Evolutionary conservation across 2,329 filamentous ascomycete genomes (phyloP), one percentile per base, ranked within the genome.

Genomic region (Magnaporthiopsis rhizophila): DNA sequence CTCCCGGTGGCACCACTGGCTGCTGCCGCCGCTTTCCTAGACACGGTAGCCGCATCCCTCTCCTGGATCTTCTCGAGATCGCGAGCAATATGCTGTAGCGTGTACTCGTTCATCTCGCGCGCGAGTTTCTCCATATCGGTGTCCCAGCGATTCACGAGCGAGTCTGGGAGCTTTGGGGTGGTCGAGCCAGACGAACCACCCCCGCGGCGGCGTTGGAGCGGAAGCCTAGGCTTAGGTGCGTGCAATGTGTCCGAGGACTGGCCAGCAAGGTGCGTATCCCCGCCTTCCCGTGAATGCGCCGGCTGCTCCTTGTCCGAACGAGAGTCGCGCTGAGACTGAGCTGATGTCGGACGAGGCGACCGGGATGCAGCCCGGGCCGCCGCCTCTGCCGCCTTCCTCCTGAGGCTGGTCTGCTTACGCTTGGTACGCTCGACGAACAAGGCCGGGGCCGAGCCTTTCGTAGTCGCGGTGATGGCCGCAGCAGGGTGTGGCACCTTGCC

Each of bases 41-140:
- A 50, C 24, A 68, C 67, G 76, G 38, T 28, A 12, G 61, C 61
- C 26, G 45, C 61, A 30, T 62, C 50, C 18, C 45, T 38, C 59
- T 78, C 73, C 59, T 84, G 78, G 68, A 80, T 78, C 26, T 73
- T 77, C 56, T 80, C 76, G 6, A 86, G 72, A 66, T 82, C 84
- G 26, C 80, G 78, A 1, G 80, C 81, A 45, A 88, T 86, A 66
- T 87, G 80, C 68, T 81, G 77, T 67, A 88, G 74, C 0, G 85
- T 83, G 76, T 83, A 88, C 38, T 78, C 75, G 69, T 86, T 80
- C 83, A 86, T 86, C 45, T 83, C 81, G 7, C 78, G 78, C 2
- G 81, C 75, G 50, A 86, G 77, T 66, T 79, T 76, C 57, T 81
- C 78, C 75, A 83, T 79, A 58, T 84, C 78, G 66, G 78, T 73